Evolutionary conservation across 2,329 filamentous ascomycete species (phyloP).

Genomic region (Aspergillus aculeatinus): DNA sequence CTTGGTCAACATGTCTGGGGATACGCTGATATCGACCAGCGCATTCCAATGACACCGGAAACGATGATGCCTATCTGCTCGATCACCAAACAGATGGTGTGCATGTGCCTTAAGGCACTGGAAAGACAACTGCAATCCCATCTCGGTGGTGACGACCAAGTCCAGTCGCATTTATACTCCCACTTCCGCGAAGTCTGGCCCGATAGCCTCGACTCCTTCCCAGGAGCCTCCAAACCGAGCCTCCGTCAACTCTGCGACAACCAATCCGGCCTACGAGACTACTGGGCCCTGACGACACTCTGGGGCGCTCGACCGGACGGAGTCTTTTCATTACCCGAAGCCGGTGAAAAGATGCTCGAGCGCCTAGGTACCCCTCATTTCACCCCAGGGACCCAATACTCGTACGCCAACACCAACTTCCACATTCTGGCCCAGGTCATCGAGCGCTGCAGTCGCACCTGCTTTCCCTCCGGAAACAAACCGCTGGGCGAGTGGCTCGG

Average conservation of each 20-base stretch:
- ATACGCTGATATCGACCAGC: conserved; percentile 43
- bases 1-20: conserved; percentile 44
- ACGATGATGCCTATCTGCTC: conserved; percentile 49
- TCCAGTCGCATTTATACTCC: conserved; percentile 33
- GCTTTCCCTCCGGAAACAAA: conserved; percentile 2
- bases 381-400: conserved; percentile 43
- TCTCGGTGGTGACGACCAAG: conserved; percentile 30
- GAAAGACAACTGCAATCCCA: conserved; percentile 32
- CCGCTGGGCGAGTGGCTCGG: conserved; percentile 37
- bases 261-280: conserved; percentile 48
- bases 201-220: conserved; percentile 19
- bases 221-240: conserved; percentile 31
- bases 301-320: conserved; percentile 45
- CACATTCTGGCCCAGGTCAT: conserved; percentile 39
- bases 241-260: conserved; percentile 42
- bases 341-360: conserved; percentile 30
- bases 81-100: conserved; percentile 50
- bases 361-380: conserved; percentile 44
- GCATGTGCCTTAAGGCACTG: conserved; percentile 38
- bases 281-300: conserved; percentile 47
- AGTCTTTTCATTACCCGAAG: conserved; percentile 37
- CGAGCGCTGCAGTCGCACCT: conserved; percentile 37
- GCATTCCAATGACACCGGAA: conserved; percentile 36
- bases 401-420: conserved; percentile 49
- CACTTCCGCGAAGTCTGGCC: conserved; percentile 25